Percentiles rank a stretch among this genome's conserved stretches.
phyloP scores from a whole-genome alignment of 31 red algal genomes.

The Porphyra umbilicalis region DNA sequence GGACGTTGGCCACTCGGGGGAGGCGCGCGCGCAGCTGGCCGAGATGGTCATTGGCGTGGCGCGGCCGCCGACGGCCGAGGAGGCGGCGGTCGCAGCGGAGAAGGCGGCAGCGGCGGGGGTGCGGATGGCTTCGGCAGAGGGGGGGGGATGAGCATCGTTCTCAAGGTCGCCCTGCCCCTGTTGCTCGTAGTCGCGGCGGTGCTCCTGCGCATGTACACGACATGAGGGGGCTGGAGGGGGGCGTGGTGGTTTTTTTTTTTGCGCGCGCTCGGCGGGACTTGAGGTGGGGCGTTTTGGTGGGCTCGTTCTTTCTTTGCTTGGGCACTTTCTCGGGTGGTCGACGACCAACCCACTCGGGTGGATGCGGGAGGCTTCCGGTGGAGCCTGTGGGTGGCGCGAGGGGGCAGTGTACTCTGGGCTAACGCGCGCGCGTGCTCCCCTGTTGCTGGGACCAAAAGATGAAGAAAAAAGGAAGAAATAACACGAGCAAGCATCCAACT shows the following conservation, averaged over 20 bases:
- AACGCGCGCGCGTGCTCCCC: no score
- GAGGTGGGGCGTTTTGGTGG: no score
- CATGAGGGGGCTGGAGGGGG: not conserved
- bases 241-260: not conserved
- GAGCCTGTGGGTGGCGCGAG: no score
- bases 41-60: constrained; percentile 49
- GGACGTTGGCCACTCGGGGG: constrained; percentile 91
- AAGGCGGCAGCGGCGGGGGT: constrained; percentile 7
- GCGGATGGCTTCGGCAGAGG: not conserved
- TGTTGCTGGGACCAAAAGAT: no score
- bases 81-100: constrained; percentile 21
- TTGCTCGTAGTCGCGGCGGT: not conserved
- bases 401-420: no score
- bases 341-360: no score
- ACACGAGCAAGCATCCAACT: no score
- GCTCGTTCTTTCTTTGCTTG: no score
- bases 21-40: constrained; percentile 71
- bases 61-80: constrained; percentile 52
- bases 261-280: no score
- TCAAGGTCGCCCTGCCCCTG: not conserved
- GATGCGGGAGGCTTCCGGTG: no score
- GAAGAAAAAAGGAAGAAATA: not conserved
- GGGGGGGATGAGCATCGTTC: not conserved
- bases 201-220: not conserved
- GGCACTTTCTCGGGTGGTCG: no score